A percentile compares a stretch with the other conserved stretches of the same genome.
These are phyloP conservation scores for Candida argentea DNA, from an alignment of 805 yeast species.

Conservation along the genomic window DNA sequence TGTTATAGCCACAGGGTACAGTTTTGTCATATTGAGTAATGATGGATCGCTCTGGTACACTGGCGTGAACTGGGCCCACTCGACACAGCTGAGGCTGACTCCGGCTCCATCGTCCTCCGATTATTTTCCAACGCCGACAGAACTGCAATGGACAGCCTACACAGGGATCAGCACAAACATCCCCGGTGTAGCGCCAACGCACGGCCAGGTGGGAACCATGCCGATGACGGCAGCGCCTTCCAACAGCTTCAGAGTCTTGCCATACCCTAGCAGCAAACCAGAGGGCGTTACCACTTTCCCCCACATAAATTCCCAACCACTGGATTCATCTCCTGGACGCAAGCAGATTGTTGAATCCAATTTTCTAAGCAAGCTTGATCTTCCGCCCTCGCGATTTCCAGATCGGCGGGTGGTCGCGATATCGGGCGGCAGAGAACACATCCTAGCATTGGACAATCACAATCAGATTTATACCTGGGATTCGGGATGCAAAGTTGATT, in stretches of 20 bases:
- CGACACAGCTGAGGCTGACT: constrained; percentile 7
- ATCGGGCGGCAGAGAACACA: constrained; percentile 56
- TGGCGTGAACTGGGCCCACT: constrained; percentile 26
- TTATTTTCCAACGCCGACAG: constrained; percentile 12
- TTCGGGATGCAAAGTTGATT: constrained; percentile 16
- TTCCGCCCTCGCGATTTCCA: constrained; percentile 8
- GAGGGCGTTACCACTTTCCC: constrained; percentile 15
- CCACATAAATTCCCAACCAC: constrained; percentile 7
- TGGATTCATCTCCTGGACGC: background rate
- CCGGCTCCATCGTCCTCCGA: constrained; percentile 18
- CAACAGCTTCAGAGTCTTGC: constrained; percentile 4
- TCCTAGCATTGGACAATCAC: constrained; percentile 45
- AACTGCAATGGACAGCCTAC: constrained; percentile 5
- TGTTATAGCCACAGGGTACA: constrained; percentile 55
- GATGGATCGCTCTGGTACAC: constrained; percentile 48
- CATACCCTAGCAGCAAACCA: constrained; percentile 1
- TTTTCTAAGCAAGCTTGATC: constrained; percentile 14
- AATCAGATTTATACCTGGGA: constrained; percentile 59
- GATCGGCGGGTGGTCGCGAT: constrained; percentile 33
- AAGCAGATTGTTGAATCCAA: constrained; percentile 3
- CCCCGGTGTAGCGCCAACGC: constrained; percentile 5
- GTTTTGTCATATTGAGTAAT: constrained; percentile 47
- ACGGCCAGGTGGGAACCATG: constrained; percentile 4
- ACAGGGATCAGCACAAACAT: constrained; percentile 1
- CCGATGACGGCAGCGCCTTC: constrained; percentile 4